These are phyloP conservation scores for Tolypocladium ophioglossoides DNA, from an alignment of 2,329 filamentous ascomycete genomes.

Conservation along the genomic window DNA sequence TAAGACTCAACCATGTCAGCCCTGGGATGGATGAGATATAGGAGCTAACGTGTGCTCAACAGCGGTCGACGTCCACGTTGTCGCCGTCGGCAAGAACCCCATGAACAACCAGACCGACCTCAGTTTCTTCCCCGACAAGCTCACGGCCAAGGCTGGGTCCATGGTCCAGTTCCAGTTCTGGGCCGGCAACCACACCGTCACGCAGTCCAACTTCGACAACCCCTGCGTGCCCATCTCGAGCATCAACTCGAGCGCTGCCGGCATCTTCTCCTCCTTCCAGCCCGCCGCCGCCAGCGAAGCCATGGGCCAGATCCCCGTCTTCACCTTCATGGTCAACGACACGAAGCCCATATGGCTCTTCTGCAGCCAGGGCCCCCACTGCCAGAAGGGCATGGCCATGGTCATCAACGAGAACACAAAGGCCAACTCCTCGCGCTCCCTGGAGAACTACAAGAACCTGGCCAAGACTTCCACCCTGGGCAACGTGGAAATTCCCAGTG, in stretches of 20 bases:
- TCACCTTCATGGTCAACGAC: slow-evolving; percentile 59
- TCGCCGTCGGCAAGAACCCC: slow-evolving; percentile 47
- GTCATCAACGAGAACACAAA: slow-evolving; percentile 59
- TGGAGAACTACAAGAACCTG: slow-evolving; percentile 35
- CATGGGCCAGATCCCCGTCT: slow-evolving; percentile 50
- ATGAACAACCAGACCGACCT: slow-evolving; percentile 39
- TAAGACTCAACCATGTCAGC: slow-evolving; percentile 13
- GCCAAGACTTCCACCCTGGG: slow-evolving; percentile 19
- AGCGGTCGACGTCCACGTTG: slow-evolving; percentile 44
- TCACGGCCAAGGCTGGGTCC: slow-evolving; percentile 52
- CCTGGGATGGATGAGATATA: not conserved
- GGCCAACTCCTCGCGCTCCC: slow-evolving; percentile 40
- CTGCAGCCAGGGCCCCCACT: slow-evolving; percentile 66
- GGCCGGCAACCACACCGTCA: slow-evolving; percentile 65
- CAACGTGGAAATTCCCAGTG: slow-evolving; percentile 11
- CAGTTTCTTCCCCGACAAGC: slow-evolving; percentile 54
- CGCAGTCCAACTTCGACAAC: slow-evolving; percentile 63
- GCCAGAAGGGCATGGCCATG: slow-evolving; percentile 64
- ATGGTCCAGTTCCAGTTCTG: slow-evolving; percentile 59
- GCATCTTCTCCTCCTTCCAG: slow-evolving; percentile 60
- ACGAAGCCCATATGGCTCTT: slow-evolving; percentile 68
- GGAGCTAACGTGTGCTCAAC: not conserved
- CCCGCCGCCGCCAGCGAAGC: slow-evolving; percentile 43
- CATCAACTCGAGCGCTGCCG: slow-evolving; percentile 39
- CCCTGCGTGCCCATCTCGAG: slow-evolving; percentile 54